Conservation (phyloP, 2,329 filamentous ascomycete genomes). For the Sporothrix inflata region DNA sequence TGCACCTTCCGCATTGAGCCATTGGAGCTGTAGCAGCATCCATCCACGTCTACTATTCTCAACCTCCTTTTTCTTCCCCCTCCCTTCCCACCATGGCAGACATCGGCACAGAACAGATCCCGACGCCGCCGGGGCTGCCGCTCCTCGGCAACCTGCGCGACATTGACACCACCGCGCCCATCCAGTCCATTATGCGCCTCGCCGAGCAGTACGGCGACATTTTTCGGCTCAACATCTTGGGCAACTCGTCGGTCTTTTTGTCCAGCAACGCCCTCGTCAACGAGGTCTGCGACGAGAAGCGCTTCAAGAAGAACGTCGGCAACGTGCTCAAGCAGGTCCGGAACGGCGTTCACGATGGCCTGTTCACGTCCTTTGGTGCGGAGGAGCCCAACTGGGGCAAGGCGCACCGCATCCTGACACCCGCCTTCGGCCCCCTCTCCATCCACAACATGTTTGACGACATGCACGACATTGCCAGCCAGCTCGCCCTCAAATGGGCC, state of each 20-base stretch:
- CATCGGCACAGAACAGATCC: slow-evolving; percentile 38
- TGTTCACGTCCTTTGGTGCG: slow-evolving; percentile 32
- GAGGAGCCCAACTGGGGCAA: slow-evolving; percentile 67
- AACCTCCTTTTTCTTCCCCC: neutral
- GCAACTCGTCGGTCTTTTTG: slow-evolving; percentile 10
- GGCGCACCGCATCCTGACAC: slow-evolving; percentile 68
- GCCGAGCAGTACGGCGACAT: slow-evolving; percentile 33
- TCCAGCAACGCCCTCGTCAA: slow-evolving; percentile 33
- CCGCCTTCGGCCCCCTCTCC: slow-evolving; percentile 69
- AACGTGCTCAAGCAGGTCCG: slow-evolving; percentile 16
- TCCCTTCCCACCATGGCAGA: neutral
- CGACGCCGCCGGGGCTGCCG: slow-evolving; percentile 32
- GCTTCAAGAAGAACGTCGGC: slow-evolving; percentile 33
- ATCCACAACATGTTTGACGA: slow-evolving; percentile 70
- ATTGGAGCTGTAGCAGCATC: neutral
- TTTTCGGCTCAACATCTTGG: slow-evolving; percentile 27
- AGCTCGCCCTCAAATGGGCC: slow-evolving; percentile 70
- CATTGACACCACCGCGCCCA: slow-evolving; percentile 31
- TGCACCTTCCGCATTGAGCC: neutral
- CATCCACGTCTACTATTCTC: neutral
- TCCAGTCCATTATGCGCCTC: slow-evolving; percentile 28
- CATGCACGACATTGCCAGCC: slow-evolving; percentile 69
- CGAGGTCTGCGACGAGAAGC: slow-evolving; percentile 35
- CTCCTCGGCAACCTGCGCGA: slow-evolving; percentile 35
- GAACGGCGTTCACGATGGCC: slow-evolving; percentile 27